phyloP scores from a whole-genome alignment of 371 early-diverging fungal genomes.

The Dinochytrium kinnereticum region DNA sequence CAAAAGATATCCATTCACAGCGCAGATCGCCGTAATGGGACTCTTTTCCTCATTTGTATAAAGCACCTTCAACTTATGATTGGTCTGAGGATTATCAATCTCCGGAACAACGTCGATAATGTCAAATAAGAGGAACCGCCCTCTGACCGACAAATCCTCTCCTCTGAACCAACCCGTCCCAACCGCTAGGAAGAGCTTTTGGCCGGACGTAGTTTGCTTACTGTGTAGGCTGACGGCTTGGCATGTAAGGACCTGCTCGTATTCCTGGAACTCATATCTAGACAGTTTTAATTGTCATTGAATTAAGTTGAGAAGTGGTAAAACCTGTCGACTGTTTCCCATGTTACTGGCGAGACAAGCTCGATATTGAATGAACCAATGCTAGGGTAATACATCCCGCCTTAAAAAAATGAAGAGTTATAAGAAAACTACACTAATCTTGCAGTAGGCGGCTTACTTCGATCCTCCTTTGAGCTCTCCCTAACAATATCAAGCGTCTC shows the following conservation, averaged over 20 bases:
- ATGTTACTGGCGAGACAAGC: slow-evolving; percentile 92
- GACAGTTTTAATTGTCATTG: neutral
- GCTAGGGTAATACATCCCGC: slow-evolving; percentile 62
- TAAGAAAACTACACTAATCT: neutral
- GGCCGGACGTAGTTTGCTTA: slow-evolving; percentile 84
- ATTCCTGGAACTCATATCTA: slow-evolving; percentile 72
- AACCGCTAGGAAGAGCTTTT: slow-evolving; percentile 86
- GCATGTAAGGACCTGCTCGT: slow-evolving; percentile 86
- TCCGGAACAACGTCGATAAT: slow-evolving; percentile 98
- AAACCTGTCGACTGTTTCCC: slow-evolving; percentile 88
- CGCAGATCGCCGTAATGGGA: slow-evolving; percentile 90
- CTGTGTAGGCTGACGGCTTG: slow-evolving; percentile 84
- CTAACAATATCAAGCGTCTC: slow-evolving; percentile 46
- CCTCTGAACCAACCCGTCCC: slow-evolving; percentile 90
- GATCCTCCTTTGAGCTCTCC: slow-evolving; percentile 41
- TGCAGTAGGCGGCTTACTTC: slow-evolving; percentile 22
- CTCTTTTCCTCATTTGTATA: slow-evolving; percentile 90
- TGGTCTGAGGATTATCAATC: slow-evolving; percentile 92
- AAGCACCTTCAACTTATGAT: slow-evolving; percentile 88
- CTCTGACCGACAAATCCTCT: slow-evolving; percentile 92
- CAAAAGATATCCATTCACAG: slow-evolving; percentile 84
- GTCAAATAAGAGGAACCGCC: slow-evolving; percentile 91
- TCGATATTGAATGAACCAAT: slow-evolving; percentile 74
- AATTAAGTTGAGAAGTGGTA: neutral
- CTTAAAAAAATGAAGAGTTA: slow-evolving; percentile 9